These are phyloP conservation scores for Lichtheimia hyalospora DNA, from an alignment of 371 early-diverging fungal species.

Conservation along the genomic window DNA sequence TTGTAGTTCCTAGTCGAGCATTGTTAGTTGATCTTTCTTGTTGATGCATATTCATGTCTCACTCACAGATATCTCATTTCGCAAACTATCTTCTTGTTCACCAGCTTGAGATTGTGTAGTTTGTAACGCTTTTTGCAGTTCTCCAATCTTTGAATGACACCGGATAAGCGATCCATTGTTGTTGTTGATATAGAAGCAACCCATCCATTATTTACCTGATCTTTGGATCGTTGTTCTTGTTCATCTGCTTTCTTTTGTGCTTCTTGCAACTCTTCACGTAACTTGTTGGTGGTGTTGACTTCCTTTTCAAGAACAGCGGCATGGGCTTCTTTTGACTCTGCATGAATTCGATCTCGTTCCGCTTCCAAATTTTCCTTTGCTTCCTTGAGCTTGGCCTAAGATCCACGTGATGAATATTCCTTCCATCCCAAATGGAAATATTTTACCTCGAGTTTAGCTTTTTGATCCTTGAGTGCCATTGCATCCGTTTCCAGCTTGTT, in stretches of 20 bases:
- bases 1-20: conserved; percentile 45
- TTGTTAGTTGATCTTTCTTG: not conserved
- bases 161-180: not conserved
- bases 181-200: not conserved
- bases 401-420: not conserved
- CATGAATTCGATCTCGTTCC: conserved; percentile 39
- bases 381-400: conserved; percentile 16
- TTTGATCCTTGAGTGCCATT: conserved; percentile 4
- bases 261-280: conserved; percentile 56
- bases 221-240: conserved; percentile 39
- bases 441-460: conserved; percentile 3
- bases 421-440: too few species aligned
- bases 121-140: conserved; percentile 60
- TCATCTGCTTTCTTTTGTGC: conserved; percentile 32
- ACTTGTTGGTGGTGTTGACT: conserved; percentile 45
- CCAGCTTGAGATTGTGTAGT: conserved; percentile 63
- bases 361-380: conserved; percentile 24
- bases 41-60: not conserved
- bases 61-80: conserved; percentile 53
- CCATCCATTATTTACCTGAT: conserved; percentile 33
- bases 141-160: conserved; percentile 40
- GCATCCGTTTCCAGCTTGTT: conserved; percentile 23
- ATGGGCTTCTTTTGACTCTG: conserved; percentile 47
- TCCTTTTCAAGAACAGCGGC: conserved; percentile 60
- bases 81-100: conserved; percentile 59